phyloP scores from a whole-genome alignment of 2,329 filamentous ascomycete genomes.

The Sclerotinia nivalis region DNA sequence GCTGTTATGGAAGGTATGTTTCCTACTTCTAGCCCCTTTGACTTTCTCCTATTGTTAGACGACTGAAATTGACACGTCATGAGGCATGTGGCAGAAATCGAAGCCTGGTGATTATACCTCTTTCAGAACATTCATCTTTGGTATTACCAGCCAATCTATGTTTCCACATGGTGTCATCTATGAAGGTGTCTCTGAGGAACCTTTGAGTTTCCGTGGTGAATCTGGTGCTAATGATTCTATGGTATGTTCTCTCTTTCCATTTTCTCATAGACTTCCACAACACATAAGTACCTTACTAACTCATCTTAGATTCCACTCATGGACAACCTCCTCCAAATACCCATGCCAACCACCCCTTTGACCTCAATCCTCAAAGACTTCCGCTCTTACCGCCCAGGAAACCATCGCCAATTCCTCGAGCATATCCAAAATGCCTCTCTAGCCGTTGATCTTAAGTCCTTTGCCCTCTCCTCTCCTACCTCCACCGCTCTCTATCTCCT shows the following conservation, averaged over 20 bases:
- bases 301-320: slow-evolving; percentile 68
- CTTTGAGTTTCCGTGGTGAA: slow-evolving; percentile 84
- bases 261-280: neutral
- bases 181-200: slow-evolving; percentile 75
- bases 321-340: slow-evolving; percentile 82
- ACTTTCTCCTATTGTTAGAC: slow-evolving; percentile 21
- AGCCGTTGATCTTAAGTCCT: slow-evolving; percentile 57
- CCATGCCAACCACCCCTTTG: slow-evolving; percentile 86
- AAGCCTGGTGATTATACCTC: slow-evolving; percentile 80
- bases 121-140: slow-evolving; percentile 96
- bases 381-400: slow-evolving; percentile 82
- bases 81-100: slow-evolving; percentile 86
- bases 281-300: neutral
- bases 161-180: slow-evolving; percentile 91
- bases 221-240: slow-evolving; percentile 94
- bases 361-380: slow-evolving; percentile 89
- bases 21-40: neutral
- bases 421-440: slow-evolving; percentile 59
- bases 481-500: slow-evolving; percentile 64
- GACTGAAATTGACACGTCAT: slow-evolving; percentile 38
- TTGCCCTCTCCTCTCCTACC: slow-evolving; percentile 55
- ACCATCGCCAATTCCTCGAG: slow-evolving; percentile 82
- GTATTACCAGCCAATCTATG: slow-evolving; percentile 91
- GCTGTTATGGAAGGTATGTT: slow-evolving; percentile 70
- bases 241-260: slow-evolving; percentile 45